phyloP scores from a whole-genome alignment of 257 asterid species.

The Nicotiana tomentosiformis region DNA sequence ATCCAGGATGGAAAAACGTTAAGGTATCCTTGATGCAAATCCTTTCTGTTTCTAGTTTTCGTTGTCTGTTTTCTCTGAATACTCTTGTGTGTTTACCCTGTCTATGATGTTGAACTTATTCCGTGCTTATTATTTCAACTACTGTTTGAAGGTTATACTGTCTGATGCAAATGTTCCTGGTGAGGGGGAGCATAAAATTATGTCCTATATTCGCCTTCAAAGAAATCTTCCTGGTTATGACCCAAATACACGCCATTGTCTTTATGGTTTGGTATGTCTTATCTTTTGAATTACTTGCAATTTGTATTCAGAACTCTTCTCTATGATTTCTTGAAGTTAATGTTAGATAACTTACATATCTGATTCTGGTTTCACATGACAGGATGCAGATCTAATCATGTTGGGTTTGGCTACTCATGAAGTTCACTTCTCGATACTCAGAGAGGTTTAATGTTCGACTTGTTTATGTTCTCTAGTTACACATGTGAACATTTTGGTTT shows the following conservation, averaged over 20 bases:
- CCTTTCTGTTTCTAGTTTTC: background rate
- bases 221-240: constrained; percentile 87
- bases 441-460: constrained; percentile 57
- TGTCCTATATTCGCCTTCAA: constrained; percentile 90
- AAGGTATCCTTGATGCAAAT: constrained; percentile 43
- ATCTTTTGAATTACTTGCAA: constrained; percentile 1
- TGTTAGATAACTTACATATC: background rate
- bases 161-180: constrained; percentile 99
- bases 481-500: background rate
- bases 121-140: constrained; percentile 7
- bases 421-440: constrained; percentile 83
- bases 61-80: background rate
- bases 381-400: constrained; percentile 83
- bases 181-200: constrained; percentile 96
- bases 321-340: background rate
- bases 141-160: constrained; percentile 69
- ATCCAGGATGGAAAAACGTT: constrained; percentile 90
- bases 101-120: background rate
- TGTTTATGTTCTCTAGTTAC: background rate
- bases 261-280: constrained; percentile 82
- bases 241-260: constrained; percentile 90
- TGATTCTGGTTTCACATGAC: constrained; percentile 1
- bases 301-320: background rate
- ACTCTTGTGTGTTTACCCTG: background rate
- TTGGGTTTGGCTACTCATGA: constrained; percentile 93